These are phyloP conservation scores for Ophiosphaerella korrae DNA, from an alignment of 2,329 filamentous ascomycete species.

Conservation along the genomic window DNA sequence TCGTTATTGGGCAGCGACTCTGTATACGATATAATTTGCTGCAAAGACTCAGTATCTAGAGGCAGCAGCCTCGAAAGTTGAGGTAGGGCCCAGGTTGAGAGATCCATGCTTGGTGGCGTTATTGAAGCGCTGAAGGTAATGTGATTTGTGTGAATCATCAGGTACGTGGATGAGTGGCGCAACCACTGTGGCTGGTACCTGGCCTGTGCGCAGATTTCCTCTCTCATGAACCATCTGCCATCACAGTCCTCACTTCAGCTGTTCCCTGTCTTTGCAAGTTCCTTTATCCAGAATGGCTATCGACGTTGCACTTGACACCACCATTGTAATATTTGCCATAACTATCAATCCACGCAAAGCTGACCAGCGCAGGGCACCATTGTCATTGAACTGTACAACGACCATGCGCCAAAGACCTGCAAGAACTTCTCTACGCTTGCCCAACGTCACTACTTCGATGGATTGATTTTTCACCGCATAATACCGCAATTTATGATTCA, in stretches of 20 bases:
- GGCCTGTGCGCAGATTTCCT: conserved; percentile 11
- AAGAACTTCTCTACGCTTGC: conserved; percentile 84
- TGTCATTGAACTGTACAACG: conserved; percentile 84
- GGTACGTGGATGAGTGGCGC: conserved; percentile 20
- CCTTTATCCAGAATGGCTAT: conserved; percentile 52
- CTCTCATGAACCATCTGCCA: conserved; percentile 14
- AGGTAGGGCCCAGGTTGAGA: conserved; percentile 64
- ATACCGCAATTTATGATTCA: conserved; percentile 98
- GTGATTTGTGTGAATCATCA: conserved; percentile 24
- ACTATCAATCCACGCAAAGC: background rate
- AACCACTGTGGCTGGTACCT: conserved; percentile 11
- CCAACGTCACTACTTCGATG: conserved; percentile 84
- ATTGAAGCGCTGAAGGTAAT: conserved; percentile 1
- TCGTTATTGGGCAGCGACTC: conserved; percentile 75
- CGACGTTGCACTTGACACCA: conserved; percentile 80
- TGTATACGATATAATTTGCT: conserved; percentile 83
- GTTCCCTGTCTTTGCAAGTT: background rate
- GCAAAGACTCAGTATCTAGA: conserved; percentile 81
- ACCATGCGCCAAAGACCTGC: conserved; percentile 88
- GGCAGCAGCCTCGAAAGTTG: conserved; percentile 82
- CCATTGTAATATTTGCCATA: conserved; percentile 66
- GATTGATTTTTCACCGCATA: conserved; percentile 86
- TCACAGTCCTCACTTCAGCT: conserved; percentile 22
- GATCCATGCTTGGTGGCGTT: conserved; percentile 39
- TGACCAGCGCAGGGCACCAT: conserved; percentile 70